These are phyloP conservation scores for Ophidiomyces ophidiicola DNA, from an alignment of 2,329 filamentous ascomycete species.

Conservation along the genomic window DNA sequence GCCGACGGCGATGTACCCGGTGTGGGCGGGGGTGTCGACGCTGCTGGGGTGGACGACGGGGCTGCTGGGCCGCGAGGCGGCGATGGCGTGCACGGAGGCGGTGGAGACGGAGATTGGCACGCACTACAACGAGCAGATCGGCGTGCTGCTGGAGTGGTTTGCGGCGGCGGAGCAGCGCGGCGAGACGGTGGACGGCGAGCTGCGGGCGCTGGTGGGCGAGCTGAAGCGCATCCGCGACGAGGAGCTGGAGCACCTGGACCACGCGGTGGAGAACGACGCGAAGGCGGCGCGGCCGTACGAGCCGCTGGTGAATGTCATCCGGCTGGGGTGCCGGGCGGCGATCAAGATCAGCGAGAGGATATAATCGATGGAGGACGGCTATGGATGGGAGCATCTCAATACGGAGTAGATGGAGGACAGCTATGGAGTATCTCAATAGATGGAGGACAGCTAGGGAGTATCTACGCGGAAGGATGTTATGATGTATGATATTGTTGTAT, in stretches of 20 bases:
- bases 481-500: no score
- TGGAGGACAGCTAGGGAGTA: no score
- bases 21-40: constrained; percentile 73
- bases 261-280: constrained; percentile 85
- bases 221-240: constrained; percentile 82
- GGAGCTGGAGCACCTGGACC: constrained; percentile 91
- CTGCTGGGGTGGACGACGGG: constrained; percentile 82
- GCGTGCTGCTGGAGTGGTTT: constrained; percentile 69
- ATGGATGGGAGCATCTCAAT: neutral
- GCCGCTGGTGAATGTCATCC: constrained; percentile 72
- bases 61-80: constrained; percentile 77
- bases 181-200: constrained; percentile 67
- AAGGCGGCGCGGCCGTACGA: constrained; percentile 84
- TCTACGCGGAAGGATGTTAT: no score
- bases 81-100: constrained; percentile 97
- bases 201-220: constrained; percentile 58
- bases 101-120: constrained; percentile 96
- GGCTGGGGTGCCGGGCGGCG: constrained; percentile 78
- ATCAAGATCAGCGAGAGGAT: constrained; percentile 65
- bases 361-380: constrained; percentile 18
- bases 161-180: constrained; percentile 61
- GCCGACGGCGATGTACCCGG: constrained; percentile 80
- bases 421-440: neutral
- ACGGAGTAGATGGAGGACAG: neutral
- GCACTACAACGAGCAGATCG: constrained; percentile 90